Base-by-base conservation (phyloP, 805 yeast genomes). In the Scheffersomyces amazonensis region DNA sequence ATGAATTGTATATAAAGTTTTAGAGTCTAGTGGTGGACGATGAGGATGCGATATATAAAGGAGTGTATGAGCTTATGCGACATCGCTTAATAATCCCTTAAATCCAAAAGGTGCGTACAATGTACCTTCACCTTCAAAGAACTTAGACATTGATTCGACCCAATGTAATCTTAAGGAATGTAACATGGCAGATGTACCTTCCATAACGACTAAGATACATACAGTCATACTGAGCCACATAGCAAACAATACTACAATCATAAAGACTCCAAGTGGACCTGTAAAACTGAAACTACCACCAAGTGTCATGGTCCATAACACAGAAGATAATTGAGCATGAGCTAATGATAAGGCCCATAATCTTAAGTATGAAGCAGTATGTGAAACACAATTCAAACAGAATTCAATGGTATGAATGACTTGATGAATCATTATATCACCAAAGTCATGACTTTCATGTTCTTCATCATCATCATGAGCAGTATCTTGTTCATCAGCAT, bases 71-170 rank as follows among this genome's bases (percentile, higher is more conserved):
- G 28, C 11, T 35, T 47, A 49, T 16, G 47, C 39, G n/a, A 50
- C 44, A 36, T 53, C 56, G 32, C 49, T 54, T 39, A 58, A 53
- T 32, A 60, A 56, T n/a, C 52, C 53, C 33, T 64, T 58, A 44
- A 91, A 89, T 3, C 83, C 76, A 58, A 88, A 93, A n/a, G 99
- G 98, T 48, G 77, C 81, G 58, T 87, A 93, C 5, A 90, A 80
- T 49, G 80, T 73, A 43, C 99, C 99, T 62, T 91, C 98, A 60
- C 99, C 99, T 57, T 86, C 93, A 55, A 90, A 93, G 68, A 84
- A 95, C 70, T 93, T 93, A 45, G 96, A 88, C 99, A 93, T 93
- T 19, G 96, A 83, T 69, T 93, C 99, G 46, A 93, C 99, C 99
- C 99, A 93, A 62, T 93, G 99, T 57, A 93, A 76, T 73, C 99